Conservation (phyloP, 2,329 filamentous ascomycete species). For the Zymoseptoria tritici region DNA sequence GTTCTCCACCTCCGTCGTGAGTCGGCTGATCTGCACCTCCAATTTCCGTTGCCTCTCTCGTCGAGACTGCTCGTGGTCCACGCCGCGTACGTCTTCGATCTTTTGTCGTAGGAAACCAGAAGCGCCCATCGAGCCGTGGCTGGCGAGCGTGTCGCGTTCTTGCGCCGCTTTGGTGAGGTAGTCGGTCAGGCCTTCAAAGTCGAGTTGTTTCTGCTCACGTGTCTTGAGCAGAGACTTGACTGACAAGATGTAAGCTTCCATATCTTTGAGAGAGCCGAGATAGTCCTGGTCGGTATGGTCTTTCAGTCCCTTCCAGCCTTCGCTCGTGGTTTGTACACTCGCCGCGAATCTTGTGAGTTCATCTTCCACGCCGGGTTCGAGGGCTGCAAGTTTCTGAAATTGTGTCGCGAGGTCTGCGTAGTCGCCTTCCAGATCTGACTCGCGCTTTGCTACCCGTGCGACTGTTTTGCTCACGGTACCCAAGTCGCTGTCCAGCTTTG, state of each 20-base stretch:
- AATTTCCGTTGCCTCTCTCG: conserved; percentile 82
- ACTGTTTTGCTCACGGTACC: conserved; percentile 94
- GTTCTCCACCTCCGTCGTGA: conserved; percentile 81
- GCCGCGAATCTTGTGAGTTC: conserved; percentile 80
- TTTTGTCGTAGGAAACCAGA: conserved; percentile 87
- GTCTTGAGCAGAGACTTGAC: conserved; percentile 84
- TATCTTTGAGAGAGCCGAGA: conserved; percentile 82
- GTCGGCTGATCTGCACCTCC: conserved; percentile 84
- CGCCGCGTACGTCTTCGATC: conserved; percentile 91
- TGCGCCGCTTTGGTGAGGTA: conserved; percentile 86
- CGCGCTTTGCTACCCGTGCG: conserved; percentile 76
- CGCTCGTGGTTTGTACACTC: conserved; percentile 74
- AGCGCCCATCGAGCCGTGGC: conserved; percentile 55
- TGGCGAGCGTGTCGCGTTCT: conserved; percentile 73
- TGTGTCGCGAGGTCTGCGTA: conserved; percentile 85
- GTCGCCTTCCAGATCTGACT: conserved; percentile 80
- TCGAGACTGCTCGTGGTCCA: conserved; percentile 88
- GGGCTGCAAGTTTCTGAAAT: conserved; percentile 83
- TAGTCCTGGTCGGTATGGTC: conserved; percentile 95
- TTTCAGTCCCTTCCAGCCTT: conserved; percentile 70
- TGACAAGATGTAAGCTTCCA: conserved; percentile 88
- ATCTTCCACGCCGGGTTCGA: conserved; percentile 80
- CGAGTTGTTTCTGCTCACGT: conserved; percentile 93
- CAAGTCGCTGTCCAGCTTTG: conserved; percentile 91
- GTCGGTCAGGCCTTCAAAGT: conserved; percentile 91